phyloP scores from a whole-genome alignment of 139 green algal genomes.

The Mychonastes homosphaera region DNA sequence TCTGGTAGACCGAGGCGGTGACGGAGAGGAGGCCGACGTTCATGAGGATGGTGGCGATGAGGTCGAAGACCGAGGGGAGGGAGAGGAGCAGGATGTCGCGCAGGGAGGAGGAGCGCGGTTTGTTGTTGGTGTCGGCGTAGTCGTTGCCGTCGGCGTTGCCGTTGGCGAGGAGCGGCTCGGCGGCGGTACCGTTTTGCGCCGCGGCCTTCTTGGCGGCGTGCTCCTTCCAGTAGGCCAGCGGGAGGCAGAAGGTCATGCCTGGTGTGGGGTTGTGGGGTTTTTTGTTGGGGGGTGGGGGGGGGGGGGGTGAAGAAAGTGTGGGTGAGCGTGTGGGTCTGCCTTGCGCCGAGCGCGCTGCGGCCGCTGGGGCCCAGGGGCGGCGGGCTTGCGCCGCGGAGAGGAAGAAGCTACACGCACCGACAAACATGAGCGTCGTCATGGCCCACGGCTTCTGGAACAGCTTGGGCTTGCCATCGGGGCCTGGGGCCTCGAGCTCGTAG shows the following conservation, averaged over 20 bases:
- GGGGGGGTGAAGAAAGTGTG: neutral
- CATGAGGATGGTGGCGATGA: constrained; percentile 56
- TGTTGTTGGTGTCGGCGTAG: neutral
- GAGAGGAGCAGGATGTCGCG: constrained; percentile 39
- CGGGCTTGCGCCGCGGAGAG: neutral
- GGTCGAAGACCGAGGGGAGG: constrained; percentile 52
- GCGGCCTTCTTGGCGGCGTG: constrained; percentile 20
- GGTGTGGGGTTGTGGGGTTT: neutral
- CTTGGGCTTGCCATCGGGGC: constrained; percentile 34
- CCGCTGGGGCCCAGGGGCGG: neutral
- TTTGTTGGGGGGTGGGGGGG: neutral
- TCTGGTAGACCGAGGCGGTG: constrained; percentile 63
- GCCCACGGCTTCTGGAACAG: constrained; percentile 58
- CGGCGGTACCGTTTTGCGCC: neutral
- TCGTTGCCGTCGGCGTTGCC: neutral
- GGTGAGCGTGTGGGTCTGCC: too few relatives aligned
- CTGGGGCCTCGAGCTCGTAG: constrained; percentile 38
- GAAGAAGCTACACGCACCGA: constrained; percentile 13
- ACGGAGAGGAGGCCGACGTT: constrained; percentile 62
- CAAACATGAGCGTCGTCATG: constrained; percentile 46
- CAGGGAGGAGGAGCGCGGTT: constrained; percentile 1
- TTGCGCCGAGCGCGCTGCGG: neutral
- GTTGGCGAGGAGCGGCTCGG: neutral
- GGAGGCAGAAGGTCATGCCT: constrained; percentile 56
- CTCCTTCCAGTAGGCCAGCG: constrained; percentile 40